Evolutionary conservation across 1,284 basidiomycete species (phyloP), one percentile per base, ranked within the genome.

Genomic region (Cryptococcus sp.): DNA sequence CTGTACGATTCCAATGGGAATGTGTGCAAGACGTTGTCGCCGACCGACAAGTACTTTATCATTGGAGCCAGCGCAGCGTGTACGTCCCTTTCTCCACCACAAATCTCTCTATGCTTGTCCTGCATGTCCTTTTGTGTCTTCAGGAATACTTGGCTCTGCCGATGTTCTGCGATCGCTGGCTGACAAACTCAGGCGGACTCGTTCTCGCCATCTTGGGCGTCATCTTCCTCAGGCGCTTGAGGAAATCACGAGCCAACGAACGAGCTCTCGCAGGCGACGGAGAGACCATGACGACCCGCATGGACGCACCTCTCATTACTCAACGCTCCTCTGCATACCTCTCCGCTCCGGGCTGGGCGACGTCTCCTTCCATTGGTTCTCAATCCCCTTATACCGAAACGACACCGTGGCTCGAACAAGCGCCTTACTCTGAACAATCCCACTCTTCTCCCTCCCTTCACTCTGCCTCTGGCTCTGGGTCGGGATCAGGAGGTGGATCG

Each of bases 1-100:
- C 53, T 56, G 5, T 68, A 58, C 45, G 65, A 68, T 39, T 52
- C 58, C 4, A 45, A 59, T 14, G 66, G 66, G 10, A 53, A 62
- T 11, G 47, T 14, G 24, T 31, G 42, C 22, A n/a, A 21, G 4
- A 25, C 42, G 12, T 12, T 32, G 18, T 35, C 5, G 6, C 5
- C 24, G 39, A 3, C 11, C 2, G 24, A 24, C 21, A 23, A 34
- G 11, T n/a, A 4, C 18, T 41, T 32, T 12, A 19, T 33, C 18
- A 23, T 22, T 24, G 26, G 16, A 16, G 23, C 41, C 16, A 28
- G 23, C 24, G 22, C 22, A 31, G 23, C n/a, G 16, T 22, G 21
- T 24, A 32, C 36, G 46, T 16, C 38, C 7, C 9, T 6, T 4
- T 11, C 11, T 10, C 10, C 35, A 7, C 7, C 6, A 7, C 6